Conservation (phyloP, 768 basidiomycete species). For the Amanita brunnescens region DNA sequence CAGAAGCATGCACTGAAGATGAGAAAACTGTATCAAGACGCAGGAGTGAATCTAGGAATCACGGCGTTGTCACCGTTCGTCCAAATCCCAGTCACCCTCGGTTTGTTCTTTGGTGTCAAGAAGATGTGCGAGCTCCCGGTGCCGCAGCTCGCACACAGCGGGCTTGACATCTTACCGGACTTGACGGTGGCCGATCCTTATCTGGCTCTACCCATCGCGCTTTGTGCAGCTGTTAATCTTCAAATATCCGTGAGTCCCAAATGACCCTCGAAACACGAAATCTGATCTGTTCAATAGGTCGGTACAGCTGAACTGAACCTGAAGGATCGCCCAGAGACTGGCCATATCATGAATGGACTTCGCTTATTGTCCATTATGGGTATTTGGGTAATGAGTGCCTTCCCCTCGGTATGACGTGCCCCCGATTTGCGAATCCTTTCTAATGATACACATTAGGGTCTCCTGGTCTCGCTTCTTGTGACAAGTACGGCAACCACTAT, state of each 20-base stretch:
- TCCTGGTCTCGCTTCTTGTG: conserved; percentile 33
- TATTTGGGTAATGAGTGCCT: conserved; percentile 36
- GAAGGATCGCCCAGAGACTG: conserved; percentile 40
- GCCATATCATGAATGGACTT: conserved; percentile 62
- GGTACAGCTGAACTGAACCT: conserved; percentile 49
- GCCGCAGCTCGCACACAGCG: conserved; percentile 68
- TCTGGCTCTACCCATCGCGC: conserved; percentile 55
- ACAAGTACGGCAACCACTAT: conserved; percentile 34
- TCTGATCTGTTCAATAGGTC: conserved; percentile 18
- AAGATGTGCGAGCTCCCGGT: conserved; percentile 64
- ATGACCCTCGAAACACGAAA: not conserved
- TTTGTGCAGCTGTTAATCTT: conserved; percentile 52
- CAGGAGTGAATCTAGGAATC: conserved; percentile 53
- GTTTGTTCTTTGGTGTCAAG: conserved; percentile 77
- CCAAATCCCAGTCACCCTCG: conserved; percentile 71
- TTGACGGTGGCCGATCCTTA: conserved; percentile 73
- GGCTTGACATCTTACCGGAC: conserved; percentile 66
- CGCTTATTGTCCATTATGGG: conserved; percentile 46
- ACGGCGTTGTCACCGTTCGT: conserved; percentile 44
- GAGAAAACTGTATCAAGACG: conserved; percentile 48
- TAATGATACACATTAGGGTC: conserved; percentile 21
- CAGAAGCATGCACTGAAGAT: conserved; percentile 44
- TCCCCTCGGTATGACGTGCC: conserved; percentile 55
- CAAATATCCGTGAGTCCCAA: conserved; percentile 32
- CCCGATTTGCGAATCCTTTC: not conserved